phyloP scores from a whole-genome alignment of 2,329 filamentous ascomycete genomes.

The Colletotrichum siamense region DNA sequence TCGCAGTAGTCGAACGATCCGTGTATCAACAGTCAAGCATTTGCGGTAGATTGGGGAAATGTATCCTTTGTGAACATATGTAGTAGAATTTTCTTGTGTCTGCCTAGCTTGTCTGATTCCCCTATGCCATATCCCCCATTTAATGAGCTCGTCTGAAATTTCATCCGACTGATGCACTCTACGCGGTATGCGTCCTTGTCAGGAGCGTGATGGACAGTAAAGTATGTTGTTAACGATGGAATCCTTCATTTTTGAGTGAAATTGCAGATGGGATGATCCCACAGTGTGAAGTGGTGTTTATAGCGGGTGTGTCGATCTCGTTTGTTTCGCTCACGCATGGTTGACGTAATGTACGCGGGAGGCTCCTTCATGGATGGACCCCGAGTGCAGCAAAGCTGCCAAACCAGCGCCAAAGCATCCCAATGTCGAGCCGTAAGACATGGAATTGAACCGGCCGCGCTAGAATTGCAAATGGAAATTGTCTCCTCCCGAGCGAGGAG shows the following conservation, averaged over 20 bases:
- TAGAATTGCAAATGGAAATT: background rate
- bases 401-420: background rate
- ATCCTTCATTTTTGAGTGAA: background rate
- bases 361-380: background rate
- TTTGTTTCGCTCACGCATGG: background rate
- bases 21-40: slow-evolving; percentile 48
- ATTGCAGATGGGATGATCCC: background rate
- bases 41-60: slow-evolving; percentile 41
- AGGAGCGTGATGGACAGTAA: background rate
- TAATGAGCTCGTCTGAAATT: background rate
- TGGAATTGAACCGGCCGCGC: background rate
- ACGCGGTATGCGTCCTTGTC: background rate
- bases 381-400: background rate
- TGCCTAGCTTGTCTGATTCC: slow-evolving; percentile 21
- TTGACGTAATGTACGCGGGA: background rate
- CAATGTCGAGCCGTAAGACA: background rate
- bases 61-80: slow-evolving; percentile 51
- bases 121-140: background rate
- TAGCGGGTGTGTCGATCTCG: background rate
- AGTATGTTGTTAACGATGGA: background rate
- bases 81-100: slow-evolving; percentile 42
- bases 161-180: background rate
- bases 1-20: slow-evolving; percentile 29
- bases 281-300: background rate
- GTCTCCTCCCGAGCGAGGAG: background rate